These are phyloP conservation scores for Coemansia sp. DNA, from an alignment of 192 early-diverging fungal species.

Conservation along the genomic window DNA sequence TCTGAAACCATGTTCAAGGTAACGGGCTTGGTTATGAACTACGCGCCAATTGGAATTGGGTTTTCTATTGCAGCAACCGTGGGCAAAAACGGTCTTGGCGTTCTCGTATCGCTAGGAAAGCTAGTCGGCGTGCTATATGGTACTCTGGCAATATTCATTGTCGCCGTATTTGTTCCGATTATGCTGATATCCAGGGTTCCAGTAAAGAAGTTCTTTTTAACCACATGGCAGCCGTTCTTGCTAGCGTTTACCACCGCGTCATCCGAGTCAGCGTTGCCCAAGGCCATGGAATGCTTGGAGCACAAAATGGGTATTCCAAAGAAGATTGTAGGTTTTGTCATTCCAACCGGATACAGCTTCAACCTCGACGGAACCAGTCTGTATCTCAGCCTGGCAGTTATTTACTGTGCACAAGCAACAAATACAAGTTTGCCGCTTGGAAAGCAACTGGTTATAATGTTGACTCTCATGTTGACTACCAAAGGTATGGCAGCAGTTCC, in stretches of 20 bases:
- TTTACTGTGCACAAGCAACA: constrained; percentile 1
- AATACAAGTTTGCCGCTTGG: neutral
- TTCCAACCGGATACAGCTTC: neutral
- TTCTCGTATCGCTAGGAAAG: neutral
- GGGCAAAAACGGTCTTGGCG: neutral
- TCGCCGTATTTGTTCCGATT: neutral
- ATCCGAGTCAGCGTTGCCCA: neutral
- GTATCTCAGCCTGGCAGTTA: neutral
- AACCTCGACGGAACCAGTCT: neutral
- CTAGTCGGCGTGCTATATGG: neutral
- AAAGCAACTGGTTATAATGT: neutral
- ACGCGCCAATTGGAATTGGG: neutral
- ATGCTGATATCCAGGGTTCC: neutral
- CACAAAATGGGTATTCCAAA: neutral
- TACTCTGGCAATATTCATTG: neutral
- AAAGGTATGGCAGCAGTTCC: neutral
- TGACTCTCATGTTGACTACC: neutral
- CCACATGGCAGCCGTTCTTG: neutral
- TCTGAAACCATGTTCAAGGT: neutral
- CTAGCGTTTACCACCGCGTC: neutral
- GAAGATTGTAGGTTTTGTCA: neutral
- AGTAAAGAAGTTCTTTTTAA: neutral
- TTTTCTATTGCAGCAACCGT: neutral
- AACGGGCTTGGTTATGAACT: neutral
- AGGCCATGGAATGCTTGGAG: constrained; percentile 1